Conservation (phyloP, 805 yeast genomes). For the Cyberlindnera xylosilytica region DNA sequence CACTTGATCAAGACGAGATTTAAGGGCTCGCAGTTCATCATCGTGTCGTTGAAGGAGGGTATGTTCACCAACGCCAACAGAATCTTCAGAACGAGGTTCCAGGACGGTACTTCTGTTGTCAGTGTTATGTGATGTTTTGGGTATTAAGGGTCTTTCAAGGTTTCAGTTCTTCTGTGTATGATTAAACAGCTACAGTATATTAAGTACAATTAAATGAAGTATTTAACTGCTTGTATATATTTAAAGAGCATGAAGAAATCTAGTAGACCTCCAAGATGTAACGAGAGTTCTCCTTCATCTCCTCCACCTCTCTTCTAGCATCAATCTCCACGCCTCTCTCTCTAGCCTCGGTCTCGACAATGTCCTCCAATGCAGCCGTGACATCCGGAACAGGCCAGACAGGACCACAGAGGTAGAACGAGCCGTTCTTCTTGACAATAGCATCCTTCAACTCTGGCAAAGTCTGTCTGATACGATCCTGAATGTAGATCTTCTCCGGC, state of each 20-base stretch:
- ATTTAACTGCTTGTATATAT: not conserved
- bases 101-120: constrained; percentile 94
- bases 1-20: constrained; percentile 92
- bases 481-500: constrained; percentile 90
- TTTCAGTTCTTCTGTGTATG: not conserved
- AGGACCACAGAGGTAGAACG: constrained; percentile 96
- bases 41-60: constrained; percentile 95
- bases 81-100: constrained; percentile 89
- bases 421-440: constrained; percentile 73
- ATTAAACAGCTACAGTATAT: not conserved
- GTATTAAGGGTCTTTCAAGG: not conserved
- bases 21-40: constrained; percentile 93
- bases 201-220: no score
- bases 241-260: constrained; percentile 3
- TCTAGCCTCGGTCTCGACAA: constrained; percentile 68
- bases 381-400: constrained; percentile 99
- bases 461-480: constrained; percentile 83
- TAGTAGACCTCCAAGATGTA: constrained; percentile 92
- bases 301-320: constrained; percentile 79
- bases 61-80: constrained; percentile 97
- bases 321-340: constrained; percentile 66
- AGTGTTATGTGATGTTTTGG: constrained; percentile 48
- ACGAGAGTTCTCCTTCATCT: constrained; percentile 87
- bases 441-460: constrained; percentile 73
- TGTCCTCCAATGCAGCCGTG: constrained; percentile 83